A percentile compares a stretch with the other conserved stretches of the same genome.
Conservation (phyloP, 2,329 filamentous ascomycete genomes). For the Colletotrichum salicis region DNA sequence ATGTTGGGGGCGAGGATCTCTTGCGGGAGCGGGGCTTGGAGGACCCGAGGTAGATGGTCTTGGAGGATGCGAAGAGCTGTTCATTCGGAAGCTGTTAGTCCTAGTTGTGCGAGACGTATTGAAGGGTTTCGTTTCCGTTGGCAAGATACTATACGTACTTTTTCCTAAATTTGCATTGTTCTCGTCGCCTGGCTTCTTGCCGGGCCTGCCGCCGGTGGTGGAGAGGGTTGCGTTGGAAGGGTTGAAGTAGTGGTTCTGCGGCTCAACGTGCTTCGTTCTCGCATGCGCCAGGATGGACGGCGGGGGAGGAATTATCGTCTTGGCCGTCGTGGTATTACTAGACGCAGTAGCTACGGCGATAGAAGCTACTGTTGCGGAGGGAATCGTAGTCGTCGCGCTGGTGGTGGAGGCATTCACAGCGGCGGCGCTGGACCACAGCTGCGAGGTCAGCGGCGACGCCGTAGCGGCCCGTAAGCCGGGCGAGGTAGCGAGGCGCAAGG, state of each 20-base stretch:
- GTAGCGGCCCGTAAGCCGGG: conserved; percentile 23
- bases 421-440: conserved; percentile 18
- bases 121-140: neutral
- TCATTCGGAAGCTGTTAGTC: conserved; percentile 4
- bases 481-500: conserved; percentile 23
- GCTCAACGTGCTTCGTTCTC: neutral
- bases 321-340: neutral
- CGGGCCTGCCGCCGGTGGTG: conserved; percentile 14
- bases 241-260: conserved; percentile 33
- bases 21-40: conserved; percentile 75
- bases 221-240: conserved; percentile 26
- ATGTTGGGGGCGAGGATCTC: conserved; percentile 82
- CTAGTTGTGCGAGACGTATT: neutral
- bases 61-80: conserved; percentile 73
- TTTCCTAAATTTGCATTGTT: conserved; percentile 73
- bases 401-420: neutral
- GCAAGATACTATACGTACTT: conserved; percentile 56
- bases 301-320: neutral
- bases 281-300: conserved; percentile 13
- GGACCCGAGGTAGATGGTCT: conserved; percentile 72
- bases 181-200: conserved; percentile 57
- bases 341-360: neutral
- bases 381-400: neutral
- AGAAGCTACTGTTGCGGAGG: neutral
- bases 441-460: conserved; percentile 21